phyloP scores from a whole-genome alignment of 106 monocot species.

The Dendrobium catenatum region DNA sequence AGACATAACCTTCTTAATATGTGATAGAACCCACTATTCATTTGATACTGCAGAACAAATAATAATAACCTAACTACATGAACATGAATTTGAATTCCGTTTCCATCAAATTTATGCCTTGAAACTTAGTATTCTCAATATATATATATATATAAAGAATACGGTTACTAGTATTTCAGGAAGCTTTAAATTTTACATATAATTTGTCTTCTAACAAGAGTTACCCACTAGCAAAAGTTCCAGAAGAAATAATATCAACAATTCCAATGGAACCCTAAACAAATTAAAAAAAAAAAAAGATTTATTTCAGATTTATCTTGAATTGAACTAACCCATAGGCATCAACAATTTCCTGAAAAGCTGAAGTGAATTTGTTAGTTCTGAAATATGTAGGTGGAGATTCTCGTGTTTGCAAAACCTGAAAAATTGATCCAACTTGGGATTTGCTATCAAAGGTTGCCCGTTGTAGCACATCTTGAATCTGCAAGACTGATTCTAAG shows the following conservation, averaged over 20 bases:
- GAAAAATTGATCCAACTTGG: conserved; percentile 95
- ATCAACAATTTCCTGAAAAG: conserved; percentile 99
- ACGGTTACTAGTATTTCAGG: neutral
- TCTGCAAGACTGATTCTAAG: conserved; percentile 30
- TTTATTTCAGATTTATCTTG: neutral
- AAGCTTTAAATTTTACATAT: neutral
- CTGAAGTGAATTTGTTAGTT: conserved; percentile 86
- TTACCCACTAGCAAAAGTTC: neutral
- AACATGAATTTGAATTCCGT: neutral
- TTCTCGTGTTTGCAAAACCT: conserved; percentile 82
- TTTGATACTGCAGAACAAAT: neutral
- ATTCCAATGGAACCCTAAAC: neutral
- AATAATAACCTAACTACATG: neutral
- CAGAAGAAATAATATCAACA: neutral
- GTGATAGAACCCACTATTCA: neutral
- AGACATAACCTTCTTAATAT: neutral
- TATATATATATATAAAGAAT: neutral
- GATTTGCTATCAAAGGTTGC: conserved; percentile 90
- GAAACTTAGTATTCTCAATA: too few relatives aligned
- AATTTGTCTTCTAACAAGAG: neutral
- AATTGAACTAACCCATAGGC: conserved; percentile 79
- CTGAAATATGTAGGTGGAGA: conserved; percentile 83
- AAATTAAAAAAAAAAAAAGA: neutral
- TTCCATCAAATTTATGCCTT: too few relatives aligned
- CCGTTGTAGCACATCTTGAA: conserved; percentile 62